Evolutionary conservation across 257 asterid species (phyloP), one percentile per base, ranked within the genome.

Genomic region (Fraxinus pennsylvanica): DNA sequence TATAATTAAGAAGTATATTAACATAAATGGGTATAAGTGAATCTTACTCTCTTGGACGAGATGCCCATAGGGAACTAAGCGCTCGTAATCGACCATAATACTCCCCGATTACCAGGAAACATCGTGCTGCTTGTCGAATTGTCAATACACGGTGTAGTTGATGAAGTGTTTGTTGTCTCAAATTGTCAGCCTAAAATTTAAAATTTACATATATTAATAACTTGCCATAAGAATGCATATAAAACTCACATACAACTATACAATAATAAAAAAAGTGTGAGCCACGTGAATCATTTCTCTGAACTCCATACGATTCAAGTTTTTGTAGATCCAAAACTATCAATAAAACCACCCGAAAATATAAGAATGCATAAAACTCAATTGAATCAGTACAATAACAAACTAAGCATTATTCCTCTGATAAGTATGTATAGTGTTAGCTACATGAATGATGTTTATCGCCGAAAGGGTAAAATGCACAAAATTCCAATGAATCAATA

Each of bases 41-140:
- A 43, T 74, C 98, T 87, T 89, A 95, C 99, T 90, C 98, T 83
- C 92, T 82, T 0, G 98, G 99, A 52, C 99, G 84, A n/a, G 99
- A 95, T 9, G 92, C 89, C 99, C 99, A 95, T 1, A 95, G 87
- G 78, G 99, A 95, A 71, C 99, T 95, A 22, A 93, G 88, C 65
- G 99, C 94, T 67, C 99, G 90, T 67, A 95, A 71, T 22, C 99
- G 93, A 14, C 90, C 94, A 80, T 95, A 89, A 85, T 95, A 95
- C 80, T 95, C 98, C 52, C 98, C 99, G 27, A 91, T 95, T 74
- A 88, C 89, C 90, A 95, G 66, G 82, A 95, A 93, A 73, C 99
- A 91, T 14, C 92, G 82, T 0, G 96, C 97, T 3, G 94, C 96
- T 82, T 95, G 99, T 61, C 98, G 87, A 0, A 93, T 87, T 0